Evolutionary conservation across 1,284 basidiomycete species (phyloP), one percentile per base, ranked within the genome.

Genomic region (Chiua sp.): DNA sequence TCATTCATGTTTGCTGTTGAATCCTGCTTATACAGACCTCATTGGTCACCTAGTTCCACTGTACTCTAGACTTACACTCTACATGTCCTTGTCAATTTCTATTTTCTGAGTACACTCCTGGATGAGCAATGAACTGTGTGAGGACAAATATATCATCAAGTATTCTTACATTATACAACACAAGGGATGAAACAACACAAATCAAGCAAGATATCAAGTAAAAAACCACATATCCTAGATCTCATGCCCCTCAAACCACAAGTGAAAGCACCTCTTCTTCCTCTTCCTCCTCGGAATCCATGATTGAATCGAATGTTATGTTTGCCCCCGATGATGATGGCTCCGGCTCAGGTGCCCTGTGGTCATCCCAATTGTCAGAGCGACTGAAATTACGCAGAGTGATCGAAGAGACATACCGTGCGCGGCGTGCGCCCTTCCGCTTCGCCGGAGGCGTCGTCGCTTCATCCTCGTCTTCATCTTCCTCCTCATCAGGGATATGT

Each of bases 251-350:
- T 35, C 35, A 42, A 8, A 53, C 61, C 26, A 65, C 60, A 28
- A 65, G 53, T 50, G 59, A 68, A 13, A 75, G 71, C 11, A 80
- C 79, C 71, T 32, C 10, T 32, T 32, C 30, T 10, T 80, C 80
- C 55, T 78, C 79, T 3, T 69, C 71, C 18, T 64, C 64, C 26
- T 69, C 62, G 12, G 57, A 62, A 59, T 75, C 69, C 52, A 73
- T 73, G 13, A 73, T 69, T 28, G 68, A 72, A 59, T 71, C 72
- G n/a, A 63, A 60, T 4, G 65, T 68, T 12, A 2, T 53, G 8
- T 72, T 68, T 6, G 13, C 51, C 33, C 30, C 44, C n/a, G 10
- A 32, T 32, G 12, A 37, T 12, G 23, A 20, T 10, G 33, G 37
- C 28, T 39, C 39, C 12, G n/a, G 32, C 16, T 42, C 33, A 6